Base-by-base conservation (phyloP, 2,329 filamentous ascomycete species). In the Aspergillus alliaceus region DNA sequence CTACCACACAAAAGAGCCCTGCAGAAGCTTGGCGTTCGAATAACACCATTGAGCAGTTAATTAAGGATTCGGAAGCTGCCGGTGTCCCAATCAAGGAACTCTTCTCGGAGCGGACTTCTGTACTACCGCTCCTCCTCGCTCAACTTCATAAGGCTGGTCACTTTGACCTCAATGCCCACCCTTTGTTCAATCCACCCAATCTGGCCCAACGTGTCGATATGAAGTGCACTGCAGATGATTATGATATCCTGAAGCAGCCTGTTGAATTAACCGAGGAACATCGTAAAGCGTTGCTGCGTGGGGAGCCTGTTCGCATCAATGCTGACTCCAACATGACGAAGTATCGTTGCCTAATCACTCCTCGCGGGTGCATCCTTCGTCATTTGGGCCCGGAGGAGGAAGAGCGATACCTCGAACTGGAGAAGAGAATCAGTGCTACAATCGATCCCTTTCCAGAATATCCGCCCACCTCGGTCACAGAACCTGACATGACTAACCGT, bases 301-400 rank as follows among this genome's bases (percentile, higher is more conserved):
- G 78, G 22, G 71, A 78, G 57, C 69, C 75, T 4, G 67, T 80
- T 37, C 72, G 72, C 25, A 63, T 79, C 35, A 72, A 75, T 14
- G 59, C 65, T 11, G 69, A 72, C 6, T 69, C 69, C 29, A 67
- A 66, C 31, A 62, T 69, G 39, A 64, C 79, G n/a, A 76, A 79
- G 51, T 67, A 72, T 27, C 71, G 75, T 34, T 76, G 75, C 52
- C 64, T 81, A 25, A 75, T 80, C 52, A 80, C 75, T 11, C 78
- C 79, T 12, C 70, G 72, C 24, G 78, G 79, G 2, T 75, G 72
- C 53, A 72, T 80, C 4, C 66, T 80, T 24, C 73, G 74, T 42
- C 77, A 80, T 60, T 63, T 81, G 12, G 74, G 74, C 4, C 60
- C 67, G 2, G 76, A 78, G n/a, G 79, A 81, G 62, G 77, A 79